Evolutionary conservation across 768 basidiomycete species (phyloP).

Genomic region (Coprinopsis marcescibilis): DNA sequence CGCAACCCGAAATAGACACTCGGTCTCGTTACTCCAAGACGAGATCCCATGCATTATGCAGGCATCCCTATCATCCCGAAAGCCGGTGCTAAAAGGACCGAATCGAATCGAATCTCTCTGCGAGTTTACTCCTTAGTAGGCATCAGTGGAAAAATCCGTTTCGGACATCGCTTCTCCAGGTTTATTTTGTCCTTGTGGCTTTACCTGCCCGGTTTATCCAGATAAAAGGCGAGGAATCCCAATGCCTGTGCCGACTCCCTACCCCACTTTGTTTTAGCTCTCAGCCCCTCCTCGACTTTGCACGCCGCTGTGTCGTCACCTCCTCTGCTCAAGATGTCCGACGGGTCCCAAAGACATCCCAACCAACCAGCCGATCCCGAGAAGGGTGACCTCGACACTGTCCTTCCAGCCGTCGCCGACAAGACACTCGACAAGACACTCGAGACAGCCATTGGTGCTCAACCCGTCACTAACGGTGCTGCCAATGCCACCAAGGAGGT

Average conservation of each 20-base stretch:
- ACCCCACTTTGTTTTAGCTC: conserved; percentile 18
- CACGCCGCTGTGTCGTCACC: conserved; percentile 16
- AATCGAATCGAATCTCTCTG: not conserved
- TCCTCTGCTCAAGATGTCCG: conserved; percentile 35
- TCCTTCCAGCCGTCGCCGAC: conserved; percentile 19
- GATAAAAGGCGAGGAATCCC: conserved; percentile 24
- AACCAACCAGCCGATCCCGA: conserved; percentile 49
- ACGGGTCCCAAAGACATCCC: conserved; percentile 30
- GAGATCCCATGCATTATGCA: not conserved
- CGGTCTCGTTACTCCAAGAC: conserved; percentile 4
- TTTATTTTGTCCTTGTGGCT: not conserved
- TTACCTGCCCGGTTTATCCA: conserved; percentile 8
- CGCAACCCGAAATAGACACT: not conserved
- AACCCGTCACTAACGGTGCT: conserved; percentile 30
- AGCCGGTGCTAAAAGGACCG: not conserved
- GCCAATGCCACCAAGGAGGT: conserved; percentile 29
- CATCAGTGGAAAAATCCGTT: conserved; percentile 7
- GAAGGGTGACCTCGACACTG: conserved; percentile 48
- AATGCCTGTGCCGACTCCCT: conserved; percentile 2
- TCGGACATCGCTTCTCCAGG: conserved; percentile 4
- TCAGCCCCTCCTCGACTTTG: conserved; percentile 14
- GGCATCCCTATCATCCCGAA: not conserved
- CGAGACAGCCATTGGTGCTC: conserved; percentile 1
- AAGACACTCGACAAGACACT: not conserved
- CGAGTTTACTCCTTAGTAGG: conserved; percentile 5